Percentiles rank a stretch among this genome's conserved stretches.
phyloP scores from a whole-genome alignment of 2,329 filamentous ascomycete species.

The Huntiella abstrusa region DNA sequence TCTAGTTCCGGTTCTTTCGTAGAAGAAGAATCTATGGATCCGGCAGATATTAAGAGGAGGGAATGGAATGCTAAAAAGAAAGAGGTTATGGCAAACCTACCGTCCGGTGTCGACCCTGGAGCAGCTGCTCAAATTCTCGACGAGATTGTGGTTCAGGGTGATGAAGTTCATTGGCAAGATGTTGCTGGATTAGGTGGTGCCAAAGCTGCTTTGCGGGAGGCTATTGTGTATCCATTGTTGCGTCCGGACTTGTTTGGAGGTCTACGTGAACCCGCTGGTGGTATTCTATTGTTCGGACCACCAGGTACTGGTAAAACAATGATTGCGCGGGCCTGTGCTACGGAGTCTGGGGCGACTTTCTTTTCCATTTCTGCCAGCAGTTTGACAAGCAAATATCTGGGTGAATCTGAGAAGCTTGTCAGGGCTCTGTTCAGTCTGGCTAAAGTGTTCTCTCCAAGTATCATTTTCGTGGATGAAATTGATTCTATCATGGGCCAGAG shows the following conservation, averaged over 20 bases:
- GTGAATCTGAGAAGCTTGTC: conserved; percentile 91
- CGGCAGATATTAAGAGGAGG: conserved; percentile 1
- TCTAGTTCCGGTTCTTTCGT: conserved; percentile 1
- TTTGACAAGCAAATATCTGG: conserved; percentile 86
- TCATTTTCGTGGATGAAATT: conserved; percentile 98
- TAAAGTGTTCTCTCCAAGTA: conserved; percentile 73
- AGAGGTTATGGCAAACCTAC: conserved; percentile 55
- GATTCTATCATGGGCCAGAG: conserved; percentile 79
- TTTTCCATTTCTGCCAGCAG: conserved; percentile 94
- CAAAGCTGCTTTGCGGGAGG: conserved; percentile 82
- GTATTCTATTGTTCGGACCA: conserved; percentile 90
- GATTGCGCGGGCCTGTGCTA: conserved; percentile 85
- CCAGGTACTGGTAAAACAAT: conserved; percentile 98
- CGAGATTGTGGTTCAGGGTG: conserved; percentile 84
- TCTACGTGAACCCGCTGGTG: conserved; percentile 76
- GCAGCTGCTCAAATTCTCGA: conserved; percentile 87
- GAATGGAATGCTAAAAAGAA: conserved; percentile 15
- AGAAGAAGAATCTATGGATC: neutral
- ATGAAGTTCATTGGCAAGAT: conserved; percentile 88
- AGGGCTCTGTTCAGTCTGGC: conserved; percentile 81
- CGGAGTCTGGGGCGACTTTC: conserved; percentile 85
- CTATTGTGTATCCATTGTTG: conserved; percentile 90
- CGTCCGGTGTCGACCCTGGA: conserved; percentile 59
- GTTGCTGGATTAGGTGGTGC: conserved; percentile 80
- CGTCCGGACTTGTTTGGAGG: conserved; percentile 93